phyloP scores from a whole-genome alignment of 1,284 basidiomycete species.

The Phlebopus sp. region DNA sequence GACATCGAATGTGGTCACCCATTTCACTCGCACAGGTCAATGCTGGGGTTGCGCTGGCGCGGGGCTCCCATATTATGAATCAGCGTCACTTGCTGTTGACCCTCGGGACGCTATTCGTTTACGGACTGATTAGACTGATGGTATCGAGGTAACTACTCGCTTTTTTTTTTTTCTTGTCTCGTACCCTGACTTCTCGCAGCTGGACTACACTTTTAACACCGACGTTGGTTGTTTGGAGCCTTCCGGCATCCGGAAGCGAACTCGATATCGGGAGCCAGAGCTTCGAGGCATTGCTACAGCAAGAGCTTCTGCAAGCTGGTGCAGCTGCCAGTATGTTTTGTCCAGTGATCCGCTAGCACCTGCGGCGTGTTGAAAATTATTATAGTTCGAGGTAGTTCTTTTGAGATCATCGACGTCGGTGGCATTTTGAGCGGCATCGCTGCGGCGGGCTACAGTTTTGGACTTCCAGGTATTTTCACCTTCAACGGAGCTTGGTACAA shows the following conservation, averaged over 20 bases:
- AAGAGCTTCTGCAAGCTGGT: constrained; percentile 8
- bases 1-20: constrained; percentile 14
- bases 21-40: constrained; percentile 12
- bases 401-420: constrained; percentile 4
- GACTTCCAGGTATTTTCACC: constrained; percentile 5
- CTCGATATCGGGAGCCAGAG: constrained; percentile 12
- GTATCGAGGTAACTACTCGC: constrained; percentile 10
- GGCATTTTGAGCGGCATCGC: constrained; percentile 2
- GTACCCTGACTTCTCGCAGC: not conserved
- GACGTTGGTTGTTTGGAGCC: constrained; percentile 2
- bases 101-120: constrained; percentile 1
- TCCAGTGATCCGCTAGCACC: constrained; percentile 7
- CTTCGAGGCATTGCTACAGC: constrained; percentile 7
- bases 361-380: constrained; percentile 1
- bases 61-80: constrained; percentile 6
- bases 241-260: constrained; percentile 5
- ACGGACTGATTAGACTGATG: constrained; percentile 12
- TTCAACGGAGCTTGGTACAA: constrained; percentile 6
- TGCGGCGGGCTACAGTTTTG: constrained; percentile 2
- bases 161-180: not conserved
- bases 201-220: constrained; percentile 16
- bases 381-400: constrained; percentile 2
- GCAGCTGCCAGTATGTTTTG: not conserved
- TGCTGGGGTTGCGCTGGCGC: constrained; percentile 10
- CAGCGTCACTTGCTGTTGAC: constrained; percentile 3